phyloP scores from a whole-genome alignment of 371 early-diverging fungal species.

The Lichtheimia ornata region DNA sequence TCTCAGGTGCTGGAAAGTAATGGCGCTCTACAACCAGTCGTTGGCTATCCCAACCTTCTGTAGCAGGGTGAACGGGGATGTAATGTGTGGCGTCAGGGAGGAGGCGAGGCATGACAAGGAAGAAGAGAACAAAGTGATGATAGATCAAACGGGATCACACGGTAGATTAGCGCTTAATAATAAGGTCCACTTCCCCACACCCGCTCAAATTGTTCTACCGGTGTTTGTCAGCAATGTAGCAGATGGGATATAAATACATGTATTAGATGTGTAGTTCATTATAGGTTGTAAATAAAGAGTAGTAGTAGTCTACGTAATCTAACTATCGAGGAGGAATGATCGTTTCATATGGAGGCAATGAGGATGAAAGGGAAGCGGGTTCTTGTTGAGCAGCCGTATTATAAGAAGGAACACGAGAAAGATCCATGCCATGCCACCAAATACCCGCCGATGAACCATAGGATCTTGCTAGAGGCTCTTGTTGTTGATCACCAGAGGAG shows the following conservation, averaged over 20 bases:
- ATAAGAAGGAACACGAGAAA: conserved; percentile 47
- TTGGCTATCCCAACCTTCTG: conserved; percentile 27
- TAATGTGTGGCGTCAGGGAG: conserved; percentile 3
- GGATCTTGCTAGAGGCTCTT: too few species aligned
- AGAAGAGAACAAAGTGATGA: too few species aligned
- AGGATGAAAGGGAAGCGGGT: conserved; percentile 35
- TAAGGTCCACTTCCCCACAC: neutral
- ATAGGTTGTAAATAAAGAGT: too few species aligned
- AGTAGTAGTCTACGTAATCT: neutral
- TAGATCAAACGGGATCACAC: neutral
- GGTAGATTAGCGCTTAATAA: conserved; percentile 7
- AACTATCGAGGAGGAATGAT: conserved; percentile 15
- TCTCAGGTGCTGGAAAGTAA: conserved; percentile 22
- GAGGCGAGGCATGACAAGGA: conserved; percentile 17
- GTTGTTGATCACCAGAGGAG: neutral
- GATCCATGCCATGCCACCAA: conserved; percentile 45
- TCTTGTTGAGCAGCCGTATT: conserved; percentile 38
- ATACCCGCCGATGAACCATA: conserved; percentile 1
- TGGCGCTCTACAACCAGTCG: conserved; percentile 33
- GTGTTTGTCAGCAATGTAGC: neutral
- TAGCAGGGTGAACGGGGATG: conserved; percentile 28
- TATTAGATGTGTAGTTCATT: neutral
- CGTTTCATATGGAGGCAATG: conserved; percentile 45
- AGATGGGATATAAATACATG: too few species aligned
- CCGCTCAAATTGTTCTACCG: conserved; percentile 6